Percentiles rank a stretch among this genome's conserved stretches.
Conservation (phyloP, 2,329 filamentous ascomycete species). For the Scytalidium sp. region DNA sequence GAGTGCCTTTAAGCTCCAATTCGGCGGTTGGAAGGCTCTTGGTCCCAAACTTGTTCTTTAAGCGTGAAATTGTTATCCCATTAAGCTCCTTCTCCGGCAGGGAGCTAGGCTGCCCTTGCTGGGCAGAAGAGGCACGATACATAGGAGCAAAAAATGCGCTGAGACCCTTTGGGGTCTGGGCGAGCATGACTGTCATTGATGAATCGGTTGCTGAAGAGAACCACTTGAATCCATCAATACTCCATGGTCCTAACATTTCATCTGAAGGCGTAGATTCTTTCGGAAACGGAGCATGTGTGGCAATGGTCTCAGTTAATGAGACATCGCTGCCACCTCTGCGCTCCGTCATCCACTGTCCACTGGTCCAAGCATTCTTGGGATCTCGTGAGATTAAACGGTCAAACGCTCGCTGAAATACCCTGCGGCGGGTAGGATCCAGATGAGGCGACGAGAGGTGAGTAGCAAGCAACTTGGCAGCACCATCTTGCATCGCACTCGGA, state of each 20-base stretch:
- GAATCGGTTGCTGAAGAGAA: slow-evolving; percentile 67
- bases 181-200: slow-evolving; percentile 62
- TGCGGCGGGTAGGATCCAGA: slow-evolving; percentile 29
- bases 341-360: slow-evolving; percentile 78
- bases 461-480: slow-evolving; percentile 50
- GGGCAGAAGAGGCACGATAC: slow-evolving; percentile 31
- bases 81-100: slow-evolving; percentile 48
- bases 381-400: slow-evolving; percentile 52
- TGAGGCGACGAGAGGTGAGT: slow-evolving; percentile 34
- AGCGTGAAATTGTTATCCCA: slow-evolving; percentile 63
- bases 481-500: slow-evolving; percentile 38
- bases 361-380: slow-evolving; percentile 58
- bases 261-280: slow-evolving; percentile 24
- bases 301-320: slow-evolving; percentile 63
- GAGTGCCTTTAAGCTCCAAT: slow-evolving; percentile 60
- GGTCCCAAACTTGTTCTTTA: slow-evolving; percentile 74
- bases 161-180: slow-evolving; percentile 52
- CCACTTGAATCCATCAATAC: slow-evolving; percentile 68
- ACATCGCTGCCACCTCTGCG: slow-evolving; percentile 68
- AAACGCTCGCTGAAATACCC: slow-evolving; percentile 51
- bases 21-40: slow-evolving; percentile 70
- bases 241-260: slow-evolving; percentile 52
- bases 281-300: slow-evolving; percentile 29
- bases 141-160: slow-evolving; percentile 66
- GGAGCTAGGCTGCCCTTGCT: slow-evolving; percentile 10